A percentile compares a stretch with the other conserved stretches of the same genome.
These are phyloP conservation scores for Xylaria sp. DNA, from an alignment of 2,329 filamentous ascomycete genomes.

Conservation along the genomic window DNA sequence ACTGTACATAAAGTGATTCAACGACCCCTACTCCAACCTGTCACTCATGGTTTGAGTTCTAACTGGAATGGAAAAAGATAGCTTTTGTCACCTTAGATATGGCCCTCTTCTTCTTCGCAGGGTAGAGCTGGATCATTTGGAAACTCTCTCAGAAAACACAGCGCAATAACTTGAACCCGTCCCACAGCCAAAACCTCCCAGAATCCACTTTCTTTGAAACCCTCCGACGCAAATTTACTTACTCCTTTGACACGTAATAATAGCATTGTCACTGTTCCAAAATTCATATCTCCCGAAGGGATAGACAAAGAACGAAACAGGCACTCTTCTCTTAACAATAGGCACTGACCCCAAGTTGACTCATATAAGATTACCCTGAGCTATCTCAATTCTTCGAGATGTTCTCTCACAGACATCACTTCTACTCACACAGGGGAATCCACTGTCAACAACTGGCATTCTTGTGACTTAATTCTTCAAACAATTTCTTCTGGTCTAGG, in stretches of 20 bases:
- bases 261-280: background rate
- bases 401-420: background rate
- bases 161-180: background rate
- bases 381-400: background rate
- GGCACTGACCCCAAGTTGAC: background rate
- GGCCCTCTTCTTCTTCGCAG: too few relatives aligned
- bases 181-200: background rate
- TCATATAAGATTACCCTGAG: conserved; percentile 2
- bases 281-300: background rate
- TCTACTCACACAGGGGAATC: background rate
- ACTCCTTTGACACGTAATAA: conserved; percentile 2
- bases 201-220: background rate
- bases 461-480: background rate
- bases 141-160: background rate
- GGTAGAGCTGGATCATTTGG: background rate
- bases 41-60: background rate
- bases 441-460: conserved; percentile 4
- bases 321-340: background rate
- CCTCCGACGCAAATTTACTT: background rate
- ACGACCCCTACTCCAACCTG: too few relatives aligned
- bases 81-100: background rate
- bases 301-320: background rate
- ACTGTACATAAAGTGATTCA: background rate
- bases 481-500: background rate
- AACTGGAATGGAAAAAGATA: background rate